Evolutionary conservation across 108 stramenopile genomes (phyloP), one percentile per base, ranked within the genome.

Genomic region (Fragilariopsis cylindrus): DNA sequence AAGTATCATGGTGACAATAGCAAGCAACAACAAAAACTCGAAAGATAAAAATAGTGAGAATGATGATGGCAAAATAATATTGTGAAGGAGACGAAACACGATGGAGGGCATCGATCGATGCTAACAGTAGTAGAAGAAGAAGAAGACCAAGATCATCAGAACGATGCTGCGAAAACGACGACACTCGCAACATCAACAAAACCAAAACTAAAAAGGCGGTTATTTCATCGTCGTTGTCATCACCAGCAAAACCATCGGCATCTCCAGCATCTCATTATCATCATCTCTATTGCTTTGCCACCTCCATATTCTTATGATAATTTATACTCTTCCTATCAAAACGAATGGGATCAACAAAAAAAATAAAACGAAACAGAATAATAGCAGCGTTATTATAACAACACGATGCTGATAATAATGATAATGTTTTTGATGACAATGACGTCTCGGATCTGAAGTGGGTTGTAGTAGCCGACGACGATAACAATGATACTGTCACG

Each of bases 301-400:
- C 67, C 67, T 19, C 67, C 67, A 3, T 52, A 5, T 18, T 50
- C 67, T 18, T 68, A 50, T n/a, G 67, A 68, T 39, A 18, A 48
- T 7, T 39, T 52, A 18, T 68, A 68, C 50, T 48, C 67, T 4
- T 68, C 67, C 40, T 68, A 68, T 52, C 67, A 68, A 52, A 50
- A 48, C 49, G 67, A 68, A 48, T 68, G 67, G 67, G 67, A 68
- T 40, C 13, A 13, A 6, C 67, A 68, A 30, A 50, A 42, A 42
- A 8, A 68, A 68, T 16, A 60, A 40, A 41, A 53, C 13, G 13
- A 15, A 53, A 11, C 52, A 15, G 13, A 53, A 11, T 15, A 4
- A 30, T 41, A 60, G 41, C 11, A 7, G 42, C 7, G n/a, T 45
- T 63, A 16, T n/a, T 18, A 7, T 3, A 60, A 39, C 21, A 30